Conservation (phyloP, 1,284 basidiomycete genomes). For the Tilletia indica region DNA sequence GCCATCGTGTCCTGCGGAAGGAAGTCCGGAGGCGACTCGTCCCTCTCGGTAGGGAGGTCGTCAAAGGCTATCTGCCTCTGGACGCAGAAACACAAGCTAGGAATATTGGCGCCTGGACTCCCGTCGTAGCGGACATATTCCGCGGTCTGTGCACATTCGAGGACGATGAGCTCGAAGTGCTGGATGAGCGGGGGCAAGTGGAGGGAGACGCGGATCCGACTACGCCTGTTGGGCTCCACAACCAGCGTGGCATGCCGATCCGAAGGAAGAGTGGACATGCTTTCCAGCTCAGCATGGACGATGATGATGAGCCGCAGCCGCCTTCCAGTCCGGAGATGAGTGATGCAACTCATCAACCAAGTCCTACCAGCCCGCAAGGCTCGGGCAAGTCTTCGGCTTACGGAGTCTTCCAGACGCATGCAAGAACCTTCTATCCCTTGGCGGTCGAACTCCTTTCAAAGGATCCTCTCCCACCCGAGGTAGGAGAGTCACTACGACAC, state of each 20-base stretch:
- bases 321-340: slow-evolving; percentile 6
- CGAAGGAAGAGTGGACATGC: slow-evolving; percentile 18
- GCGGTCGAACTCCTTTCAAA: slow-evolving; percentile 50
- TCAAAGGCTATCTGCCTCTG: slow-evolving; percentile 86
- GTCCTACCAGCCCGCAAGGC: not conserved
- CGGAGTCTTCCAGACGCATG: slow-evolving; percentile 31
- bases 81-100: slow-evolving; percentile 87
- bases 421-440: slow-evolving; percentile 47
- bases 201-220: not conserved
- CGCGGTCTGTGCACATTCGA: slow-evolving; percentile 86
- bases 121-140: slow-evolving; percentile 89
- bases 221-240: too few species aligned
- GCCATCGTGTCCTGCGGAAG: slow-evolving; percentile 75
- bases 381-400: slow-evolving; percentile 4
- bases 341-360: slow-evolving; percentile 9
- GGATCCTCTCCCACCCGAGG: slow-evolving; percentile 34
- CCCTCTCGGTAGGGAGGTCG: slow-evolving; percentile 87
- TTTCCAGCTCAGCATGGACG: slow-evolving; percentile 18
- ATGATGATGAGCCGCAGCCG: slow-evolving; percentile 21
- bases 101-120: slow-evolving; percentile 96
- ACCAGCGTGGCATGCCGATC: slow-evolving; percentile 3
- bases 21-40: slow-evolving; percentile 85
- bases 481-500: slow-evolving; percentile 30
- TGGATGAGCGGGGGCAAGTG: not conserved
- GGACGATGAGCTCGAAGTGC: slow-evolving; percentile 63